These are phyloP conservation scores for Candida tetrigidarum DNA, from an alignment of 1,139 yeast genomes.

Conservation along the genomic window DNA sequence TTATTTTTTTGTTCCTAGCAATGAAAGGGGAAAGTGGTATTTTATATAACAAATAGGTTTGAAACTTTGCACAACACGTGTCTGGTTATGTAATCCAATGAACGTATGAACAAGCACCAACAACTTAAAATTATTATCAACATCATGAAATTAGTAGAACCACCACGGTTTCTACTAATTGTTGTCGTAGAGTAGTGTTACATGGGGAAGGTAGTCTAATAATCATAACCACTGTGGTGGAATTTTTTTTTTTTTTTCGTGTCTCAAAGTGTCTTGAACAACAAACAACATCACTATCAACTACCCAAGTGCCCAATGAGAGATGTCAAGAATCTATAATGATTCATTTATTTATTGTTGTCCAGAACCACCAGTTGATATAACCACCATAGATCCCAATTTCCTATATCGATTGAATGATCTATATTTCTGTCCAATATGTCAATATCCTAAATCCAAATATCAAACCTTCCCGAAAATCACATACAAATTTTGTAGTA, in stretches of 20 bases:
- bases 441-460: slow-evolving; percentile 35
- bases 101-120: no score
- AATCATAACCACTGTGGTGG: slow-evolving; percentile 7
- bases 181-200: no score
- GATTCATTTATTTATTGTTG: slow-evolving; percentile 27
- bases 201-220: no score
- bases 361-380: slow-evolving; percentile 10
- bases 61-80: no score
- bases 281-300: background rate
- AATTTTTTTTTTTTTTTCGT: background rate
- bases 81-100: no score
- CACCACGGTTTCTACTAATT: no score
- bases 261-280: background rate
- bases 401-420: slow-evolving; percentile 17
- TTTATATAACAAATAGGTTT: no score
- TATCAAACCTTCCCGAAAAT: slow-evolving; percentile 29
- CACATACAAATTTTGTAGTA: slow-evolving; percentile 38
- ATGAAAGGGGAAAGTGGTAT: no score
- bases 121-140: no score
- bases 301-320: background rate
- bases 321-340: slow-evolving; percentile 26
- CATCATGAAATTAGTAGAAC: no score
- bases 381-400: slow-evolving; percentile 10
- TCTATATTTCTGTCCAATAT: slow-evolving; percentile 43
- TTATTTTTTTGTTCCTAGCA: no score